Conservation (phyloP, 73 alveolate genomes). For the Uronychia setigera region DNA sequence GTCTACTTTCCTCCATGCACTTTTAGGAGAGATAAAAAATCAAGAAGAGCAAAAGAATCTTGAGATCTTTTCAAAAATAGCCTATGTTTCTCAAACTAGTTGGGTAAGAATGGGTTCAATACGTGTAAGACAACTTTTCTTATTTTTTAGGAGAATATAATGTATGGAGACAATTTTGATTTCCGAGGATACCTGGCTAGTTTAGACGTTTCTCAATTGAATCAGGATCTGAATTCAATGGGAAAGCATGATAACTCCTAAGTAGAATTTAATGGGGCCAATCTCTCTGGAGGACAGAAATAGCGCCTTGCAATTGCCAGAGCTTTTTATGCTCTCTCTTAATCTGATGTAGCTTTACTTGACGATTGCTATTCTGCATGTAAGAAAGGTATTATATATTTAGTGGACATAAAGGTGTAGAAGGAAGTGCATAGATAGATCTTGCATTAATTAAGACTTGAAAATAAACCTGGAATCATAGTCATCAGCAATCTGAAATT, state of each 20-base stretch:
- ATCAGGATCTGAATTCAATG: neutral
- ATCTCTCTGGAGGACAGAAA: constrained; percentile 11
- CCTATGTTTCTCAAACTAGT: neutral
- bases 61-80: neutral
- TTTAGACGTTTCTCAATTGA: neutral
- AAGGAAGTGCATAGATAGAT: neutral
- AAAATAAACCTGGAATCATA: neutral
- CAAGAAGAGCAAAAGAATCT: neutral
- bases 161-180: neutral
- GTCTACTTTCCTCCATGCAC: neutral
- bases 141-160: neutral
- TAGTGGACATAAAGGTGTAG: neutral
- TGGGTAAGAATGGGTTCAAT: neutral
- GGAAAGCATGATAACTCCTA: neutral
- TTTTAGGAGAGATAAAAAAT: neutral
- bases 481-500: neutral
- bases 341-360: neutral
- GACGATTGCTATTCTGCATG: neutral
- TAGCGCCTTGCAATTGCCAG: constrained; percentile 4
- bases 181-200: neutral
- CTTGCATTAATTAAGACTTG: neutral
- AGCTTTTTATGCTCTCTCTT: neutral
- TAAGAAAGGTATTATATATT: neutral
- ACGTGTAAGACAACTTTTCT: neutral
- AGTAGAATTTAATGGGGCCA: neutral